A percentile compares a stretch with the other conserved stretches of the same genome.
Conservation (phyloP, 331 rosid genomes). For the Erythrophleum ivorense region DNA sequence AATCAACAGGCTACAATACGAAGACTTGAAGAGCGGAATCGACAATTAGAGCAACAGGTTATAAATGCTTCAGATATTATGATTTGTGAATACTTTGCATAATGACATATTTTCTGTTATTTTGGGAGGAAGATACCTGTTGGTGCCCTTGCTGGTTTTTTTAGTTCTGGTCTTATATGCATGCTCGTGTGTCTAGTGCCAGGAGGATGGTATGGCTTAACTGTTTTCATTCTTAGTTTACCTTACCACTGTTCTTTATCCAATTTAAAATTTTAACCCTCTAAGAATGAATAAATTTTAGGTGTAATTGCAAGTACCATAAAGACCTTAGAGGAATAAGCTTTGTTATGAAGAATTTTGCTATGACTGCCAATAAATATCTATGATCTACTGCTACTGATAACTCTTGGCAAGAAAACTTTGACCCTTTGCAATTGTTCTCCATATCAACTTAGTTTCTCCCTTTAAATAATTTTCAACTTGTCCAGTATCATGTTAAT, state of each 20-base stretch:
- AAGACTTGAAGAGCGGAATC: constrained; percentile 93
- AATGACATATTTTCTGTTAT: background rate
- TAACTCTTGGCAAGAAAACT: constrained; percentile 1
- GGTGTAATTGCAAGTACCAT: background rate
- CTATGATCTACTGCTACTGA: background rate
- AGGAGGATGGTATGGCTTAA: background rate
- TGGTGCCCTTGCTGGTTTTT: background rate
- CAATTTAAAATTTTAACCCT: background rate
- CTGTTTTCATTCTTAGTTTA: background rate
- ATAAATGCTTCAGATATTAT: constrained; percentile 36
- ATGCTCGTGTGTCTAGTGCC: background rate
- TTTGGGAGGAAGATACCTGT: constrained; percentile 12
- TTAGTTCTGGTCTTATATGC: constrained; percentile 14
- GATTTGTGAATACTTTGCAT: background rate
- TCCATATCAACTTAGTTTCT: background rate
- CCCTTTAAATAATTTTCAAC: constrained; percentile 23
- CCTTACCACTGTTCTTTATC: background rate
- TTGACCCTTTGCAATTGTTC: background rate
- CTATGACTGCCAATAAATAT: background rate
- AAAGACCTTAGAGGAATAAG: background rate
- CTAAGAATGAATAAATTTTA: constrained; percentile 7
- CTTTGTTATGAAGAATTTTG: constrained; percentile 19
- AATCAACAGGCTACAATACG: constrained; percentile 99
- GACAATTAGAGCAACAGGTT: constrained; percentile 98
- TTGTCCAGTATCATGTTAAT: constrained; percentile 20